Conservation (phyloP, 805 yeast genomes). For the Saccharomycopsis sp. region DNA sequence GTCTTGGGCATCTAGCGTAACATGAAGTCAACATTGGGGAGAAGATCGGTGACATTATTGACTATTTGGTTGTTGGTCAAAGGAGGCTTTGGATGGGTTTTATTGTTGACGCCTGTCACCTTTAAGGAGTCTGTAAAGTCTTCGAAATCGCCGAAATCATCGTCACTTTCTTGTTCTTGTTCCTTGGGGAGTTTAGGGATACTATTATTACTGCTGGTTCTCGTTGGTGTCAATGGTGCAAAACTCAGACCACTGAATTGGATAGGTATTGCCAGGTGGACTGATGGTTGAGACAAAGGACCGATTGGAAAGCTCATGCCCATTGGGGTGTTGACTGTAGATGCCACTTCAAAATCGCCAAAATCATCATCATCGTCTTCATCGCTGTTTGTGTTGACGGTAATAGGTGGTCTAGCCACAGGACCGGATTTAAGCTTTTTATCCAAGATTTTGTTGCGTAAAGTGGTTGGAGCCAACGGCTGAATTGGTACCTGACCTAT, state of each 20-base stretch:
- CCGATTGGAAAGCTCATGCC: not conserved
- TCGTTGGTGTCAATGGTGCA: conserved; percentile 2
- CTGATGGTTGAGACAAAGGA: conserved; percentile 1
- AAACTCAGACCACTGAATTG: not conserved
- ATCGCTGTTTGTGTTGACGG: not conserved
- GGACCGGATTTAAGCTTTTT: not conserved
- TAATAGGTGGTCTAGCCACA: not conserved
- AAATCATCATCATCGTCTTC: conserved; percentile 24
- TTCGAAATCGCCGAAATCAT: conserved; percentile 11
- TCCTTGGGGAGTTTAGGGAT: not conserved
- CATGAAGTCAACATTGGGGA: conserved; percentile 13
- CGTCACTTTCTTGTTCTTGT: conserved; percentile 12
- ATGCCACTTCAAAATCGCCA: conserved; percentile 24
- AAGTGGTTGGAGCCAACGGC: not conserved
- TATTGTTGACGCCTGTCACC: not conserved
- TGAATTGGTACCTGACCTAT: not conserved
- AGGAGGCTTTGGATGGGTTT: not conserved
- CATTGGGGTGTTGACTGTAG: not conserved
- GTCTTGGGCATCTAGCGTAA: not conserved
- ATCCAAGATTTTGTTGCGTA: not conserved
- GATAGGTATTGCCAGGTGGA: not conserved
- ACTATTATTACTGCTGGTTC: conserved; percentile 1
- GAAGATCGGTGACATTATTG: conserved; percentile 1
- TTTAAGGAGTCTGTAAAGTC: not conserved
- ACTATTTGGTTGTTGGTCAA: conserved; percentile 5